These are phyloP conservation scores for Coemansia sp. DNA, from an alignment of 192 early-diverging fungal species.

Conservation along the genomic window DNA sequence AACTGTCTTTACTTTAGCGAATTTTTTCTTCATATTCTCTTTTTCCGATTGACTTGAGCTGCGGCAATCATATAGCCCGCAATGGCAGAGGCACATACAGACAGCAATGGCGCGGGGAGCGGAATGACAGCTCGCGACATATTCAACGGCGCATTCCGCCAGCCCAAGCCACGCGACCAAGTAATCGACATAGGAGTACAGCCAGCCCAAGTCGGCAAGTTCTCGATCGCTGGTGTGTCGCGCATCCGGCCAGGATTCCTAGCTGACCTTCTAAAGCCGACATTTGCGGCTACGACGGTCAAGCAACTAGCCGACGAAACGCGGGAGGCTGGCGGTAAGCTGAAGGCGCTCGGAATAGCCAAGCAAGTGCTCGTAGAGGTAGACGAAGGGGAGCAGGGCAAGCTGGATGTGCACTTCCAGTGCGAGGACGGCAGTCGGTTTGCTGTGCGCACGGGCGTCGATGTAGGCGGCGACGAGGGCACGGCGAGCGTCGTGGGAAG, in stretches of 20 bases:
- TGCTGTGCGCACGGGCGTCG: conserved; percentile 84
- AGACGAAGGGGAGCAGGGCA: conserved; percentile 2
- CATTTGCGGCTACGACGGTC: conserved; percentile 28
- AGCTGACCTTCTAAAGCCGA: conserved; percentile 4
- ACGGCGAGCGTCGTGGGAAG: conserved; percentile 72
- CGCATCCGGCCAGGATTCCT: conserved; percentile 38
- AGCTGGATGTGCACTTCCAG: conserved; percentile 73
- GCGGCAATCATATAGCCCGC: too few species aligned
- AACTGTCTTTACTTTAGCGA: too few species aligned
- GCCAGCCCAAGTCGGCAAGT: not conserved
- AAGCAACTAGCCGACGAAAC: conserved; percentile 22
- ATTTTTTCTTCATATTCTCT: too few species aligned
- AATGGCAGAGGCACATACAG: not conserved
- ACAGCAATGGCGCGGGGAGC: not conserved
- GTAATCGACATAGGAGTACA: conserved; percentile 13
- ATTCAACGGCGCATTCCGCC: conserved; percentile 4
- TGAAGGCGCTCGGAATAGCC: conserved; percentile 47
- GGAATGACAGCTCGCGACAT: conserved; percentile 10
- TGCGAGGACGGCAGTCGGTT: conserved; percentile 76
- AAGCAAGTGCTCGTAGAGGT: conserved; percentile 23
- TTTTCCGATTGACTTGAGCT: not conserved
- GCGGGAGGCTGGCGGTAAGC: conserved; percentile 46
- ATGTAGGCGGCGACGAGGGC: conserved; percentile 89
- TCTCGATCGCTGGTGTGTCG: conserved; percentile 27
- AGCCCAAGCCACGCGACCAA: not conserved